phyloP scores from a whole-genome alignment of 352 stramenopile genomes.

The Phytopythium boreale region DNA sequence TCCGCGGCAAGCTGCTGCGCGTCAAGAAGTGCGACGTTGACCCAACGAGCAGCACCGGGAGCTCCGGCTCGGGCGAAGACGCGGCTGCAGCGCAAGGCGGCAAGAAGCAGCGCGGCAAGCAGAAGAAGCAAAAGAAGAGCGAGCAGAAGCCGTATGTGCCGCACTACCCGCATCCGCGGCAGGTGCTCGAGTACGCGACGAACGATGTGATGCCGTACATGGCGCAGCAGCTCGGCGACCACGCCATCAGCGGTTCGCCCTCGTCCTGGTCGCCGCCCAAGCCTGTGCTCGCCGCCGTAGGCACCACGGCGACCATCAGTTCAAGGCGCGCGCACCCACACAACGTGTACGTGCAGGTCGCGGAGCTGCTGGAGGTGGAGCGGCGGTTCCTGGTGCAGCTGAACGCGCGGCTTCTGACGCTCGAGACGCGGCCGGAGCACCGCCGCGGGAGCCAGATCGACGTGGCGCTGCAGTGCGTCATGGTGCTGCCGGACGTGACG shows the following conservation, averaged over 20 bases:
- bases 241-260: background rate
- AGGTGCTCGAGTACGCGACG: conserved; percentile 74
- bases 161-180: conserved; percentile 61
- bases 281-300: background rate
- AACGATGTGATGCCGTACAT: conserved; percentile 73
- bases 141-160: conserved; percentile 33
- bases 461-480: conserved; percentile 63
- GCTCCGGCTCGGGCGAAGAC: background rate
- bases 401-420: conserved; percentile 58
- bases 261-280: background rate
- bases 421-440: conserved; percentile 54
- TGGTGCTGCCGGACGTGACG: conserved; percentile 80
- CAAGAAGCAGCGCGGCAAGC: conserved; percentile 20
- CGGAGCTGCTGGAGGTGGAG: conserved; percentile 63
- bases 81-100: background rate
- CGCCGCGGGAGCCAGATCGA: conserved; percentile 73
- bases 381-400: conserved; percentile 52
- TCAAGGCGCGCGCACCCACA: background rate
- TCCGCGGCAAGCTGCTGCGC: conserved; percentile 75
- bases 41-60: background rate
- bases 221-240: conserved; percentile 33
- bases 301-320: background rate
- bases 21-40: conserved; percentile 81
- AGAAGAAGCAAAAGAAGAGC: conserved; percentile 15
- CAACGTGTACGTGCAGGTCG: conserved; percentile 63